Evolutionary conservation across 352 stramenopile species (phyloP).

Genomic region (Phytophthora sp.): DNA sequence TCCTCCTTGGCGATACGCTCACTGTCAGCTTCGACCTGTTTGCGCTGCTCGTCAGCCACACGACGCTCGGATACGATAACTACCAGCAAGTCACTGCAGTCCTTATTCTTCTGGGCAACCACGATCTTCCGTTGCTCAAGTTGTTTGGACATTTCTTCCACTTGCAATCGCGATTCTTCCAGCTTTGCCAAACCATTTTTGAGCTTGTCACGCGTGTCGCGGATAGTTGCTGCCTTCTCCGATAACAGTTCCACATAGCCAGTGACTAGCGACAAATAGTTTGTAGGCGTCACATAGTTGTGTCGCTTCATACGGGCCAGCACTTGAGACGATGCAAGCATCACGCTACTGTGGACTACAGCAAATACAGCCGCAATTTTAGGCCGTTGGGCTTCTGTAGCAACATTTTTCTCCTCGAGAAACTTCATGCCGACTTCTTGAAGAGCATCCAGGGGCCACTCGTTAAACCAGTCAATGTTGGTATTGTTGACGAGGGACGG

Average conservation of each 20-base stretch:
- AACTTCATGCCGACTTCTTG: constrained; percentile 95
- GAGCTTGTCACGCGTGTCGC: constrained; percentile 80
- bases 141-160: constrained; percentile 89
- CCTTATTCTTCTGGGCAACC: constrained; percentile 92
- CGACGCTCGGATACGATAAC: constrained; percentile 94
- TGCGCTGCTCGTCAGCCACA: constrained; percentile 93
- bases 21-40: constrained; percentile 94
- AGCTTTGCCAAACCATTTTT: constrained; percentile 86
- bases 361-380: constrained; percentile 91
- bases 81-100: constrained; percentile 95
- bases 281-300: constrained; percentile 95
- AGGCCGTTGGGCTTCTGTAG: constrained; percentile 65
- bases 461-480: constrained; percentile 95
- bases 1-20: constrained; percentile 93
- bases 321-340: constrained; percentile 84
- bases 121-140: constrained; percentile 90
- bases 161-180: constrained; percentile 80
- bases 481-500: constrained; percentile 95
- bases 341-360: constrained; percentile 88
- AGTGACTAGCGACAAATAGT: constrained; percentile 93
- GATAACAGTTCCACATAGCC: constrained; percentile 88
- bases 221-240: constrained; percentile 76
- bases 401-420: constrained; percentile 87
- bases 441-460: constrained; percentile 92
- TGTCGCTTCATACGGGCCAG: constrained; percentile 91